Base-by-base conservation (phyloP, 2,329 filamentous ascomycete genomes). In the Pestalotiopsis sp. region DNA sequence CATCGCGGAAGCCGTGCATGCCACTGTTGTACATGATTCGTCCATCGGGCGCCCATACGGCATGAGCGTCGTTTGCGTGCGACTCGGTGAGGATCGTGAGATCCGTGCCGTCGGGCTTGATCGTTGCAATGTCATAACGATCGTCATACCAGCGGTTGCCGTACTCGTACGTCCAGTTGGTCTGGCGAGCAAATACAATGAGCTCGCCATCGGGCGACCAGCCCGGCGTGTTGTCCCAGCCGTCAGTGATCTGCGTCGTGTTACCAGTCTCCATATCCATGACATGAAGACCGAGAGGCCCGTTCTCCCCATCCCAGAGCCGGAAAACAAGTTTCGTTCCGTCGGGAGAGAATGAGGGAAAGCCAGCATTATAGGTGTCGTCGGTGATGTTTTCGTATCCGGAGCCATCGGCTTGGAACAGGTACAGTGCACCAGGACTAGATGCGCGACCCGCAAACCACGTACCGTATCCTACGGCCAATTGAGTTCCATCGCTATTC, bases 1-100 rank as follows among this genome's bases (percentile, higher is more conserved):
- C 82, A 52, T 81, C 78, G 45, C 80, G 76, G 74, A 83, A 84
- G 2, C 81, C 82, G 66, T 80, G 84, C 80, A 80, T 80, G 3
- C 82, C 82, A 9, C 75, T 82, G 9, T 73, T 78, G 52, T 77
- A 85, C 70, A 82, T 69, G 45, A 84, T 83, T 3, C 77, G 76
- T 6, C 81, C 80, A 73, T 84, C 82, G 0, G 75, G 73, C 0
- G 78, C 77, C 81, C 82, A 84, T 1, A 83, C 80, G 1, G 82
- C 82, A 71, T 84, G 82, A 0, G 82, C 81, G 65, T 84, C 82
- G 64, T 84, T 83, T 2, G 78, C 79, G 4, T 75, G 74, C 59
- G 76, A 79, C 4, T 71, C 75, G 0, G 80, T 82, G 6, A 82
- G 68, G 9, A 75, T 66, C 9, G 68, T 73, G n/a, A 82, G 71